phyloP scores from a whole-genome alignment of 345 rosid genomes.

The Cardamine resedifolia region DNA sequence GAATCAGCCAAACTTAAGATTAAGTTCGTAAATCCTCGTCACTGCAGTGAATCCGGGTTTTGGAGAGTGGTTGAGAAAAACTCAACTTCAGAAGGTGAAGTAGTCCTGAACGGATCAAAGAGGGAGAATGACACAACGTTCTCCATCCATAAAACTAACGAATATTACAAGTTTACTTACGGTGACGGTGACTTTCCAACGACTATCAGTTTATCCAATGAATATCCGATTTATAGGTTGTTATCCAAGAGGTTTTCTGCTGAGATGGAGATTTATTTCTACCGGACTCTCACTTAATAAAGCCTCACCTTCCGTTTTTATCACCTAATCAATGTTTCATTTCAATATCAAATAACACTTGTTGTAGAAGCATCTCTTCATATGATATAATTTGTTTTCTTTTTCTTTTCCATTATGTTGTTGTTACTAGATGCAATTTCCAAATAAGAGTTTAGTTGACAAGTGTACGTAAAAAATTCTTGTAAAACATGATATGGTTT shows the following conservation, averaged over 20 bases:
- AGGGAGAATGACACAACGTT: conserved; percentile 8
- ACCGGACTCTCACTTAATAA: neutral
- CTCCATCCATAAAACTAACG: conserved; percentile 7
- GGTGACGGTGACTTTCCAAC: neutral
- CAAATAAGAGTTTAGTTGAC: neutral
- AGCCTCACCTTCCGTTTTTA: neutral
- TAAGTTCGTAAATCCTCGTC: neutral
- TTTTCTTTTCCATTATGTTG: too few relatives aligned
- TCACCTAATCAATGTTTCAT: neutral
- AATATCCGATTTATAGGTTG: neutral
- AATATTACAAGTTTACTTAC: conserved; percentile 13
- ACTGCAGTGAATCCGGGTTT: neutral
- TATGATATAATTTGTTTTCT: neutral
- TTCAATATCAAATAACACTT: conserved; percentile 2
- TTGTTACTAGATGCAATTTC: too few relatives aligned
- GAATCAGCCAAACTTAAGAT: conserved; percentile 20
- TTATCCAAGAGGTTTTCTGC: conserved; percentile 7
- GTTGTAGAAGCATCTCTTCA: conserved; percentile 4
- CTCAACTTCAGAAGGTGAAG: conserved; percentile 12
- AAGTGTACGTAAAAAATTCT: too few relatives aligned
- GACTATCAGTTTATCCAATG: conserved; percentile 17
- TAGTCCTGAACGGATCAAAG: conserved; percentile 6
- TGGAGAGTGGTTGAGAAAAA: conserved; percentile 25
- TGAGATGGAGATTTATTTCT: conserved; percentile 28
- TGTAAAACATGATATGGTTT: neutral